These are phyloP conservation scores for Penicillium cataractarum DNA, from an alignment of 495 filamentous ascomycete species.

Conservation along the genomic window DNA sequence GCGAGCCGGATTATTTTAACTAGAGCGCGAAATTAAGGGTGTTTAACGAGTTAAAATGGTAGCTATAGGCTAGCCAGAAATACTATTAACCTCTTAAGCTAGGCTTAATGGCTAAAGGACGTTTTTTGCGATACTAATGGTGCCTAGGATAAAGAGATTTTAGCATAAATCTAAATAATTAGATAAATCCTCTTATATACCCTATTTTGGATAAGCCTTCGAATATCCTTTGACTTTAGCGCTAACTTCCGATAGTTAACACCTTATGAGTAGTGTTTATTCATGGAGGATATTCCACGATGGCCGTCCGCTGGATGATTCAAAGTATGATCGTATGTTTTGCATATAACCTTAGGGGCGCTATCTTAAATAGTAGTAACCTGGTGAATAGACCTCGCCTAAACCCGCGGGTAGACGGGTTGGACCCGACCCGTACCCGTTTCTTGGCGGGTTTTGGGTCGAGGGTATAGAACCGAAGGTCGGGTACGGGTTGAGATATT, in stretches of 20 bases:
- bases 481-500: too few species aligned
- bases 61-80: conserved; percentile 11
- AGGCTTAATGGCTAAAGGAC: not conserved
- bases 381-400: too few species aligned
- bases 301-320: conserved; percentile 6
- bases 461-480: too few species aligned
- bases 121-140: conserved; percentile 1
- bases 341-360: conserved; percentile 15
- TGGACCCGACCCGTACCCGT: too few species aligned
- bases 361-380: conserved; percentile 6
- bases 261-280: not conserved
- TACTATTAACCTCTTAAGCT: conserved; percentile 11
- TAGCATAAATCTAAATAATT: not conserved
- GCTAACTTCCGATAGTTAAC: not conserved
- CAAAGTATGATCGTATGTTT: conserved; percentile 2
- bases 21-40: not conserved
- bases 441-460: too few species aligned
- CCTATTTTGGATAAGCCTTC: not conserved
- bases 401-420: too few species aligned
- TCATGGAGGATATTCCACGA: conserved; percentile 4
- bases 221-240: not conserved
- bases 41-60: conserved; percentile 2
- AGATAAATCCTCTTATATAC: not conserved
- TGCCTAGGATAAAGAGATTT: not conserved
- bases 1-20: not conserved